Conservation (phyloP, 805 yeast genomes). For the Pichia deserticola region DNA sequence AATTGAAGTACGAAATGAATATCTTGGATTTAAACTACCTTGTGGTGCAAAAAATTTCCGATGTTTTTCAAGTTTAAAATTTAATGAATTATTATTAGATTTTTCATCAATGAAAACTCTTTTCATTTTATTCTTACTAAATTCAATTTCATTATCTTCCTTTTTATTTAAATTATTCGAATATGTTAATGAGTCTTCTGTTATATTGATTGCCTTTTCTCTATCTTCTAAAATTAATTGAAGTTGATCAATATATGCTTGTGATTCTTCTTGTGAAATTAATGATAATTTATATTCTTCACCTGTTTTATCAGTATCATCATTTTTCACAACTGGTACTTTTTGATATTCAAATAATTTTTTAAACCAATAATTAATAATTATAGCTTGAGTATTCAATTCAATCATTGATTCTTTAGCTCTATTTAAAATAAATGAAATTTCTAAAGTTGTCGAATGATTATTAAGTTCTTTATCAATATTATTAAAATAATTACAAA, state of each 20-base stretch:
- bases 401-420: constrained; percentile 22
- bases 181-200: constrained; percentile 13
- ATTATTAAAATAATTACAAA: constrained; percentile 5
- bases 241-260: constrained; percentile 48
- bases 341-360: constrained; percentile 37
- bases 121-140: constrained; percentile 1
- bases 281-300: constrained; percentile 74
- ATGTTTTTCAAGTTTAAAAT: constrained; percentile 11
- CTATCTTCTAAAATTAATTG: constrained; percentile 42
- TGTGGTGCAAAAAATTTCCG: constrained; percentile 26
- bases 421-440: constrained; percentile 22
- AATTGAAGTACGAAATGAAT: constrained; percentile 19
- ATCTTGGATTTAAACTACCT: constrained; percentile 28
- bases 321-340: constrained; percentile 34
- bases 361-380: constrained; percentile 45
- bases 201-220: constrained; percentile 28
- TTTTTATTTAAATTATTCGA: not conserved
- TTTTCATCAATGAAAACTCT: not conserved
- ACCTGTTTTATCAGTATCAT: constrained; percentile 38
- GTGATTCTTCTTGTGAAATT: constrained; percentile 65
- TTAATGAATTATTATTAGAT: not conserved
- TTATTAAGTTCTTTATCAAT: not conserved
- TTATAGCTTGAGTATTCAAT: constrained; percentile 44
- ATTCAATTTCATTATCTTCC: not conserved
- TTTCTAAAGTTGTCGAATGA: constrained; percentile 11